Percentiles rank a stretch among this genome's conserved stretches.
These are phyloP conservation scores for Pseudomonodictys pantanalensis DNA, from an alignment of 495 filamentous ascomycete species.

Conservation along the genomic window DNA sequence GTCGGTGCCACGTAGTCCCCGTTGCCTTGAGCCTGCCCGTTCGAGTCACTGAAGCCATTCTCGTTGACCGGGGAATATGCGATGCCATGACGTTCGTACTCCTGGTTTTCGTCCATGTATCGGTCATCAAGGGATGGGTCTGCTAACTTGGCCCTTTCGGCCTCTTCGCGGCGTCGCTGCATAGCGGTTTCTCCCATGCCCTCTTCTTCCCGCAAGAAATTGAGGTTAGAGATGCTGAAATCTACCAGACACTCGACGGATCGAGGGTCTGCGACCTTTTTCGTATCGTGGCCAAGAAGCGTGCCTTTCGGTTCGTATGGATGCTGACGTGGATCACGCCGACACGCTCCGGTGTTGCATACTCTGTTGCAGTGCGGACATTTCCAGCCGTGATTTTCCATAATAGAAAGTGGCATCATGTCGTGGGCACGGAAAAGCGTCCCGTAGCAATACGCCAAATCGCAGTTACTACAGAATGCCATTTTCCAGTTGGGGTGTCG, in stretches of 20 bases:
- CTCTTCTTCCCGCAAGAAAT: slow-evolving; percentile 65
- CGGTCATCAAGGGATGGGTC: slow-evolving; percentile 44
- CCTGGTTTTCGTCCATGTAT: slow-evolving; percentile 30
- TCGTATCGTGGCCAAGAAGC: slow-evolving; percentile 83
- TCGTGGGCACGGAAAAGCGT: slow-evolving; percentile 86
- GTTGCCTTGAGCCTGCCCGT: not conserved
- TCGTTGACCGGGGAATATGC: slow-evolving; percentile 26
- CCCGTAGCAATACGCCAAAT: slow-evolving; percentile 78
- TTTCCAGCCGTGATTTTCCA: slow-evolving; percentile 77
- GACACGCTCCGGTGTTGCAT: slow-evolving; percentile 81
- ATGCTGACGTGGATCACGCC: slow-evolving; percentile 52
- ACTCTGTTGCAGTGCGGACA: slow-evolving; percentile 81
- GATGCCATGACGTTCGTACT: slow-evolving; percentile 22
- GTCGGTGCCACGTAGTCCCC: slow-evolving; percentile 36
- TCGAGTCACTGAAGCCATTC: not conserved
- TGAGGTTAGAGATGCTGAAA: slow-evolving; percentile 76
- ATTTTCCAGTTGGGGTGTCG: slow-evolving; percentile 77
- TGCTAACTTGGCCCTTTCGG: slow-evolving; percentile 47
- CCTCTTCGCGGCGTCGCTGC: slow-evolving; percentile 50
- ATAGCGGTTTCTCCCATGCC: slow-evolving; percentile 44
- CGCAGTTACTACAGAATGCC: slow-evolving; percentile 71
- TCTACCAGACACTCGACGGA: slow-evolving; percentile 85
- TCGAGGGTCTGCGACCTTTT: slow-evolving; percentile 78
- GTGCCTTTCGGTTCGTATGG: slow-evolving; percentile 83
- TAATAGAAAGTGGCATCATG: slow-evolving; percentile 69